Evolutionary conservation across 2,329 filamentous ascomycete genomes (phyloP).

Genomic region (Colletotrichum australisinense): DNA sequence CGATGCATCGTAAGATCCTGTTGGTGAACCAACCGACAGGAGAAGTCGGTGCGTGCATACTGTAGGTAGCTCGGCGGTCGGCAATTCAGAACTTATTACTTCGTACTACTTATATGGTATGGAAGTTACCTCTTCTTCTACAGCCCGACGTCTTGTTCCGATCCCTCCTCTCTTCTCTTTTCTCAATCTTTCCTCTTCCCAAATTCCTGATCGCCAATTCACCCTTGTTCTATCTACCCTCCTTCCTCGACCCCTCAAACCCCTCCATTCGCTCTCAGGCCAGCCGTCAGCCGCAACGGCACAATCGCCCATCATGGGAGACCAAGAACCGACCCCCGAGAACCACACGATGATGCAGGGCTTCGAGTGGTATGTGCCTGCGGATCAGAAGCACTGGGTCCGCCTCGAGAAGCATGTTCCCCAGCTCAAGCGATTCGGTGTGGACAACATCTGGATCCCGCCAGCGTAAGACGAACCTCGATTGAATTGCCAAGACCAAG

Average conservation of each 20-base stretch:
- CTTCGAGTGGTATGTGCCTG: conserved; percentile 80
- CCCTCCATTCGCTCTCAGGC: neutral
- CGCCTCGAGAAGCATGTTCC: conserved; percentile 67
- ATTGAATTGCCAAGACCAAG: rapidly evolving
- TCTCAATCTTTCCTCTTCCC: neutral
- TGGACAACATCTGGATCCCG: conserved; percentile 76
- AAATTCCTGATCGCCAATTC: neutral
- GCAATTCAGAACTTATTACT: neutral
- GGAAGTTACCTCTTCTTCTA: neutral
- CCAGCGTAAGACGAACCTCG: conserved; percentile 57
- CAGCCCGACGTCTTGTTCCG: neutral
- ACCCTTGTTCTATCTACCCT: neutral
- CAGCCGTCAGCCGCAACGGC: neutral
- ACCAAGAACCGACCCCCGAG: conserved; percentile 46
- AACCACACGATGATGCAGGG: conserved; percentile 74
- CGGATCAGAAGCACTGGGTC: conserved; percentile 71
- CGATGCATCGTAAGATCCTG: conserved; percentile 10
- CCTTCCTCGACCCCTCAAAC: conserved; percentile 3
- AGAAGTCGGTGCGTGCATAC: neutral
- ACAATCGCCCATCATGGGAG: conserved; percentile 24
- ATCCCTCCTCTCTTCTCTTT: neutral
- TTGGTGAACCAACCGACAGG: neutral
- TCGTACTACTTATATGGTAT: neutral
- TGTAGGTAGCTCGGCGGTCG: neutral
- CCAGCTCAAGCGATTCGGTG: conserved; percentile 69